These are phyloP conservation scores for Zanthoxylum bungeanum DNA, from an alignment of 345 rosid genomes.

Conservation along the genomic window DNA sequence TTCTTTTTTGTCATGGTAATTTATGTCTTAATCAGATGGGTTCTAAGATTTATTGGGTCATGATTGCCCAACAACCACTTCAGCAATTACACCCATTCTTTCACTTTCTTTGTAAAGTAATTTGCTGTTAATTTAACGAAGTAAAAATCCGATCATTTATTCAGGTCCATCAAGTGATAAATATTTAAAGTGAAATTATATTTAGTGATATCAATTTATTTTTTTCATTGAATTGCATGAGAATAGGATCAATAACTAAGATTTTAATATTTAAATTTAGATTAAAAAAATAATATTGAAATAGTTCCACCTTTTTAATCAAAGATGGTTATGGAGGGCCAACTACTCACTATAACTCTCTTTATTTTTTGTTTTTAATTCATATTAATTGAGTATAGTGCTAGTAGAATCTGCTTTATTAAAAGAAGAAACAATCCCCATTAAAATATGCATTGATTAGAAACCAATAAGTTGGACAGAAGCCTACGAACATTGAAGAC, in stretches of 20 bases:
- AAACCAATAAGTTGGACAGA: constrained; percentile 3
- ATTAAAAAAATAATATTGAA: too few relatives aligned
- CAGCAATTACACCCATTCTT: not conserved
- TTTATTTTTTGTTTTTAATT: too few relatives aligned
- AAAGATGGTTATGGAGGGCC: not conserved
- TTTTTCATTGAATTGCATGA: too few relatives aligned
- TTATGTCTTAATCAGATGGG: constrained; percentile 13
- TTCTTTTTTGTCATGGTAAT: constrained; percentile 4
- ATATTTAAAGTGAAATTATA: too few relatives aligned
- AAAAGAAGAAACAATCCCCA: constrained; percentile 7
- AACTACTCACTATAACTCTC: not conserved
- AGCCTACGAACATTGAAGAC: constrained; percentile 5
- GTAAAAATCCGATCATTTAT: not conserved
- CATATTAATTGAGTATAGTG: not conserved
- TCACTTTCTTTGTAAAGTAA: not conserved
- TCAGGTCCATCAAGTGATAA: too few relatives aligned
- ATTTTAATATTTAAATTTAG: too few relatives aligned
- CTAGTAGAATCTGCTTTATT: constrained; percentile 20
- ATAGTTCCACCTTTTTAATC: too few relatives aligned
- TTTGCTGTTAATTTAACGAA: not conserved
- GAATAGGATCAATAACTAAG: too few relatives aligned
- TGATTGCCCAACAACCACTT: not conserved
- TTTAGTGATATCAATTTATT: too few relatives aligned
- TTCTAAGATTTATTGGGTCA: too few relatives aligned
- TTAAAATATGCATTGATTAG: constrained; percentile 7